Conservation (phyloP, 1,284 basidiomycete genomes). For the Pyrrhoderma noxium region DNA sequence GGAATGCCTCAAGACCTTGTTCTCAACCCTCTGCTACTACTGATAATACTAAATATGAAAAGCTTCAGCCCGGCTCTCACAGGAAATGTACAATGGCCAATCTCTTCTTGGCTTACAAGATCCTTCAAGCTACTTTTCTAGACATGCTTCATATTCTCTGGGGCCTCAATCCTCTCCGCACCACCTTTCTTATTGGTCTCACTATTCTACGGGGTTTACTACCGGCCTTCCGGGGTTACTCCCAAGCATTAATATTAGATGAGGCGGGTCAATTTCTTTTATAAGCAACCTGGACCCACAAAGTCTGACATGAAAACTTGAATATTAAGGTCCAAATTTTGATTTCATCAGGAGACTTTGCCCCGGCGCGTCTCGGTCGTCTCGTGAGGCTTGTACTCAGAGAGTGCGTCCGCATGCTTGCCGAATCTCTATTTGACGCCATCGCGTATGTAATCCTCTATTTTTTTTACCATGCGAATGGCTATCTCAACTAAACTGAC, state of each 20-base stretch:
- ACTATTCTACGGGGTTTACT: conserved; percentile 66
- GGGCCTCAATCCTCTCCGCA: conserved; percentile 57
- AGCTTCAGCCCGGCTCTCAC: conserved; percentile 59
- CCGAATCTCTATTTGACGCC: conserved; percentile 60
- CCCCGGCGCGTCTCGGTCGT: conserved; percentile 41
- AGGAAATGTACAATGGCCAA: conserved; percentile 51
- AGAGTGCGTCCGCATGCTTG: conserved; percentile 55
- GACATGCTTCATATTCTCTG: conserved; percentile 55
- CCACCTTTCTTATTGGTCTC: conserved; percentile 54
- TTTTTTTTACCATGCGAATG: neutral
- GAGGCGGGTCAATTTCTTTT: conserved; percentile 45
- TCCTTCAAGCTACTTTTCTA: conserved; percentile 45
- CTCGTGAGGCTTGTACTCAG: conserved; percentile 44
- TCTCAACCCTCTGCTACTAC: no score
- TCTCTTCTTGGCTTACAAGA: conserved; percentile 45
- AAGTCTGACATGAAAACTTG: conserved; percentile 3
- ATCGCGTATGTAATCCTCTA: conserved; percentile 49
- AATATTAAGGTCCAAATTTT: conserved; percentile 51
- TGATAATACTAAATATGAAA: conserved; percentile 28
- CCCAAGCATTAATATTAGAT: conserved; percentile 75
- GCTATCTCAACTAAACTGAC: no score
- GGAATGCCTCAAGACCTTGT: conserved; percentile 52
- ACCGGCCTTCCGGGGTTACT: conserved; percentile 74
- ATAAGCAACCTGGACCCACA: conserved; percentile 1
- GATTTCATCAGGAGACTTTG: conserved; percentile 56